These are phyloP conservation scores for Sonneratia alba DNA, from an alignment of 345 rosid genomes.

Conservation along the genomic window DNA sequence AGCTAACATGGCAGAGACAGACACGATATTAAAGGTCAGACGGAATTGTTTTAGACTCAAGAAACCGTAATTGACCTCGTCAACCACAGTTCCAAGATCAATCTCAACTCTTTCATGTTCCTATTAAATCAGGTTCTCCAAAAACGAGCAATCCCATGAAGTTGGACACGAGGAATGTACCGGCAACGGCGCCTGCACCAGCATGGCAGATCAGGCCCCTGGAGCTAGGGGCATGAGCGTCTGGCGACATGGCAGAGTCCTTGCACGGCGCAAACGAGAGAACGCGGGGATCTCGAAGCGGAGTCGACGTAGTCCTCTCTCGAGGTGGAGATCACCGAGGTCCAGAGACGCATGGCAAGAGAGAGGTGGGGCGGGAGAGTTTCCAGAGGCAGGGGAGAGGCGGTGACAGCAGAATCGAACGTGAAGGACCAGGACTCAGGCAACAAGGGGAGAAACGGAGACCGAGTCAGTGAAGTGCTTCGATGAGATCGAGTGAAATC, in stretches of 20 bases:
- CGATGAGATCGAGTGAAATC: constrained; percentile 16
- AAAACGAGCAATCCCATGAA: no score
- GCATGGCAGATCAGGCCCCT: constrained; percentile 63
- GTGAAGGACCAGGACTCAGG: background rate
- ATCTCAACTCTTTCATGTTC: no score
- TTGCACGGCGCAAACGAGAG: constrained; percentile 5
- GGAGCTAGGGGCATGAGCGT: constrained; percentile 49
- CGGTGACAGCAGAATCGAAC: background rate
- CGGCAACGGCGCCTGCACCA: constrained; percentile 87
- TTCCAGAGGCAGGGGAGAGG: background rate
- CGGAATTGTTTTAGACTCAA: no score
- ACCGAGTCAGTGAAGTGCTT: background rate
- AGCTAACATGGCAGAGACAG: no score
- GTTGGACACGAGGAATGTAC: constrained; percentile 15
- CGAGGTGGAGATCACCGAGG: constrained; percentile 48
- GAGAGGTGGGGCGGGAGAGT: background rate
- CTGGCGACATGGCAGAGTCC: constrained; percentile 36
- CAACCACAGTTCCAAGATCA: no score
- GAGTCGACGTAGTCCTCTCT: constrained; percentile 50
- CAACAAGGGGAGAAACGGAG: background rate
- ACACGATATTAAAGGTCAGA: no score
- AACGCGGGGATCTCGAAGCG: constrained; percentile 10
- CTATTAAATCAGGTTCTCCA: background rate
- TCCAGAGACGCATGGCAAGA: constrained; percentile 80
- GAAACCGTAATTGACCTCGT: no score